Base-by-base conservation (phyloP, 768 basidiomycete genomes). In the Suillus tomentosus region DNA sequence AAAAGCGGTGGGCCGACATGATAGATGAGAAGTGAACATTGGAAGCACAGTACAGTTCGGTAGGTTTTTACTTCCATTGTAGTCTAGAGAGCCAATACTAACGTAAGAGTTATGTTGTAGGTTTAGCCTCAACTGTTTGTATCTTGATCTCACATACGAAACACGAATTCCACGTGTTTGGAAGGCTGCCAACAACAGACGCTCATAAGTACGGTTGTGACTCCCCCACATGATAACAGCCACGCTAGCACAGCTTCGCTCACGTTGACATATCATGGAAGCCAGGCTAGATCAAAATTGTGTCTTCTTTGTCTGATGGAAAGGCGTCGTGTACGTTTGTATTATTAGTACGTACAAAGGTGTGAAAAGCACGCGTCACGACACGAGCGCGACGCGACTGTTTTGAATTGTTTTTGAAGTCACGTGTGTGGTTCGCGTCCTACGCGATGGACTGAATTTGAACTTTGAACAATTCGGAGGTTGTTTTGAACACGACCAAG, bases 381-480 rank as follows among this genome's bases (percentile, higher is more conserved):
- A 48, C 14, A 37, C 63, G 66, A 60, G 71, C 74, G 74, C 74
- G 74, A 76, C 76, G 74, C 69, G 74, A 68, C 72, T 76, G 76
- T 76, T 76, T 65, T 77, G 71, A 62, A 37, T 43, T 77, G 64
- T 79, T 79, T 72, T 69, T 65, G 22, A 50, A 34, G 69, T 76
- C 79, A 80, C 79, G 79, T 80, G 79, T 10, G 61, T 71, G 72
- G 76, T 76, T 76, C 74, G 74, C 74, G 74, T 76, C 71, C 5
- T 73, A 68, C 78, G 76, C 75, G 77, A 76, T 34, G 60, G 61
- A 67, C 67, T 70, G 70, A 70, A 71, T 63, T 66, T 66, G 60
- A 60, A 66, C 61, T 70, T 24, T 63, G 55, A 65, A 59, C 45
- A 48, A 53, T 42, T 42, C 15, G n/a, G 45, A 67, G 64, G 64